Conservation (phyloP, 768 basidiomycete genomes). For the Leccinum uliginosum region DNA sequence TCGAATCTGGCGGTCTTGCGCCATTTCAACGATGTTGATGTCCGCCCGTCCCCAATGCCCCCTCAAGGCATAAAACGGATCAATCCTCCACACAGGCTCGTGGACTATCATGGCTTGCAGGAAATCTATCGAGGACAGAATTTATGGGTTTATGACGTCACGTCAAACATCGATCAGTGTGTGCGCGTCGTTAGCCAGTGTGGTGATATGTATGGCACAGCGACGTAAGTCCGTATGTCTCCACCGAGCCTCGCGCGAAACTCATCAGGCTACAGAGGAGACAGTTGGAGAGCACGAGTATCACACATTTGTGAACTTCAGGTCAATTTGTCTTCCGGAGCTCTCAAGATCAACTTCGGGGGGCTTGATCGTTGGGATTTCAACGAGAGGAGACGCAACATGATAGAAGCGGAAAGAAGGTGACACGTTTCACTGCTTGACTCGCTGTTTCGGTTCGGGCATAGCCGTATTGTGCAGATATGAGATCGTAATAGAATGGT, state of each 20-base stretch:
- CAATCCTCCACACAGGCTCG: constrained; percentile 51
- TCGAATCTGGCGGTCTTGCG: constrained; percentile 68
- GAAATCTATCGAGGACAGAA: constrained; percentile 66
- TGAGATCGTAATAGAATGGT: constrained; percentile 19
- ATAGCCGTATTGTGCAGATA: not conserved
- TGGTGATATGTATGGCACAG: constrained; percentile 69
- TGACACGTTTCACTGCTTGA: not conserved
- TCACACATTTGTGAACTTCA: constrained; percentile 72
- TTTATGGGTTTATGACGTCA: constrained; percentile 72
- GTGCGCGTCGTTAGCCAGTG: constrained; percentile 60
- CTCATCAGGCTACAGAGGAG: constrained; percentile 46
- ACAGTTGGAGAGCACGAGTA: constrained; percentile 75
- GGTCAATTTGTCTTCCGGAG: constrained; percentile 54
- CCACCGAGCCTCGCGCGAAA: not conserved
- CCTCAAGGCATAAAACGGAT: constrained; percentile 44
- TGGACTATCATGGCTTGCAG: constrained; percentile 63
- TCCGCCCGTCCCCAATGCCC: constrained; percentile 49
- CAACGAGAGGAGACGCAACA: constrained; percentile 56
- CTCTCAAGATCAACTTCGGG: constrained; percentile 71
- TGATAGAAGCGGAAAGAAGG: constrained; percentile 45
- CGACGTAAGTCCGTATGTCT: constrained; percentile 52
- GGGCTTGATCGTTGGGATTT: constrained; percentile 74
- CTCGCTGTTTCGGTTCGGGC: not conserved
- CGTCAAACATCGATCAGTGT: constrained; percentile 63
- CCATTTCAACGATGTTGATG: constrained; percentile 66